phyloP scores from a whole-genome alignment of 495 filamentous ascomycete genomes.

The Lentithecium fluviatile region DNA sequence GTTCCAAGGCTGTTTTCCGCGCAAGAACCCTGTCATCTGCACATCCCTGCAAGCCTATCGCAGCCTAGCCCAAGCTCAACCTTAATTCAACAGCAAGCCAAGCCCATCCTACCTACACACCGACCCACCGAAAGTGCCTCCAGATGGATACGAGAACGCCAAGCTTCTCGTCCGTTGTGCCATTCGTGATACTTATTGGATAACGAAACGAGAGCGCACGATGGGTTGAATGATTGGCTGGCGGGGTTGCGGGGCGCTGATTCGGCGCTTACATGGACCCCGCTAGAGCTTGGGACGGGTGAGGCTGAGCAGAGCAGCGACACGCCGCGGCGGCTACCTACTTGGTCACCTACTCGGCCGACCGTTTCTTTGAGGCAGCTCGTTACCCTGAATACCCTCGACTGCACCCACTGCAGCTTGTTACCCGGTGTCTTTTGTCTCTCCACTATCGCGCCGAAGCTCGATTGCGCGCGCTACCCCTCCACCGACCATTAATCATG shows the following conservation, averaged over 20 bases:
- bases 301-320: conserved; percentile 30
- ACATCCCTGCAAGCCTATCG: too few species aligned
- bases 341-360: too few species aligned
- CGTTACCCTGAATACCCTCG: background rate
- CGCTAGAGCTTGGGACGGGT: conserved; percentile 11
- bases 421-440: background rate
- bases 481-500: background rate
- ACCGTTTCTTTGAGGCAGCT: background rate
- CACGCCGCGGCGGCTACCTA: conserved; percentile 9
- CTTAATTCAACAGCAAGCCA: too few species aligned
- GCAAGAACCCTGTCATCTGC: too few species aligned
- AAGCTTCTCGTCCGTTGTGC: too few species aligned
- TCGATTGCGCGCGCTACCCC: background rate
- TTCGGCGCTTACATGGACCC: conserved; percentile 30
- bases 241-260: conserved; percentile 1
- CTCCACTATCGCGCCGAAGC: background rate
- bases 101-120: too few species aligned
- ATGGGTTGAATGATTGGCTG: background rate
- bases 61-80: too few species aligned
- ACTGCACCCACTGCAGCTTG: background rate
- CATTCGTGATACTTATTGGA: background rate
- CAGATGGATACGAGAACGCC: too few species aligned
- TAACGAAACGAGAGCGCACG: background rate
- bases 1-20: too few species aligned
- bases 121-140: too few species aligned